Evolutionary conservation across 2,329 filamentous ascomycete genomes (phyloP), one percentile per base, ranked within the genome.

Genomic region (Fusarium begoniae): DNA sequence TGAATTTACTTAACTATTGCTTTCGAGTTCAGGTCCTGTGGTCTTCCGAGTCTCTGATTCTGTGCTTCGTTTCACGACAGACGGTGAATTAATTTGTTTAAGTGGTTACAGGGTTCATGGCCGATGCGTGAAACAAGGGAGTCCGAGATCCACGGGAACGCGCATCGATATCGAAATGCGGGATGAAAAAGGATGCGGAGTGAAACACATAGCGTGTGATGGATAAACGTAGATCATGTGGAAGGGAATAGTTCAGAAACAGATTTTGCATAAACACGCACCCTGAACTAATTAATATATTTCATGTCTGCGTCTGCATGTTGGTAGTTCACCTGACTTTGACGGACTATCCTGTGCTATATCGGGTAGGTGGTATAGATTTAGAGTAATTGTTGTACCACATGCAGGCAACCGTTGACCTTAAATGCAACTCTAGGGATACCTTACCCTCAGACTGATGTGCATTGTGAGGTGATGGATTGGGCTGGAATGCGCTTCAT

Each of bases 161-260:
- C 32, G 44, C 30, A 61, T 65, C 68, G 54, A 66, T 50, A 59
- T 63, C 28, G 69, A 62, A 61, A 60, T 73, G 66, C 65, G 66
- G 70, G 66, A 63, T 63, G 76, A 72, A 67, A 74, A 66, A 72
- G 66, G 74, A 74, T 66, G 53, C 45, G 47, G 47, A 56, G 55
- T 48, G 61, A 62, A 62, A 60, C 64, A 64, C 37, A 53, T 59
- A 69, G 59, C 48, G 61, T 59, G 57, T 73, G 70, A 63, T 65
- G 48, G 28, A 47, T 32, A 48, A 22, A 47, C 17, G 40, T 44
- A 55, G 69, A 61, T 73, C 65, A 73, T 73, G 70, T 61, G 70
- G 70, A 59, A 32, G 68, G 51, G 50, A 35, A 40, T 50, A 15
- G 57, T 51, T 38, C 35, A 55, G 66, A 45, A 66, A 56, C 50